Evolutionary conservation across 2,329 filamentous ascomycete genomes (phyloP).

Genomic region (Claviceps lovelessii): DNA sequence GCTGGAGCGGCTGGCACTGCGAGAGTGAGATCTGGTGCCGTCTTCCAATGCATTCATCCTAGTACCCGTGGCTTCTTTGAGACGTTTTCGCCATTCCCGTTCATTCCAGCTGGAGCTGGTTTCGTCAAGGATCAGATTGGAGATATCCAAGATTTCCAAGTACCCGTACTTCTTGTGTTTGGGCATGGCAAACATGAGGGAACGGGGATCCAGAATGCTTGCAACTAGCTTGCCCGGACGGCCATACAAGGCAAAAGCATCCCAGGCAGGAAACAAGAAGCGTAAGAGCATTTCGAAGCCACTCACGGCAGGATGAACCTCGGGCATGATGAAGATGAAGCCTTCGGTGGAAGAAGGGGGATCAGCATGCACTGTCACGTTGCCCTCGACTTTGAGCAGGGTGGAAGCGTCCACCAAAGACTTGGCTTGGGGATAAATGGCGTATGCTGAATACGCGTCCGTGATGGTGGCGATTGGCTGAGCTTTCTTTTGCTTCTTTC

Average conservation of each 20-base stretch:
- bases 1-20: slow-evolving; percentile 44
- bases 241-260: slow-evolving; percentile 83
- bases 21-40: slow-evolving; percentile 28
- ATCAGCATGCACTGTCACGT: slow-evolving; percentile 71
- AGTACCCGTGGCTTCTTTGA: slow-evolving; percentile 77
- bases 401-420: slow-evolving; percentile 89
- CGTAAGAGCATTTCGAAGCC: slow-evolving; percentile 93
- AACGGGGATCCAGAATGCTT: slow-evolving; percentile 71
- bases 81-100: slow-evolving; percentile 71
- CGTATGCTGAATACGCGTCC: slow-evolving; percentile 83
- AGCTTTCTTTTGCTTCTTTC: slow-evolving; percentile 82
- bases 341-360: slow-evolving; percentile 71
- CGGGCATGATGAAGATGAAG: slow-evolving; percentile 96
- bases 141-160: slow-evolving; percentile 75
- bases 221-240: slow-evolving; percentile 75
- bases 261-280: slow-evolving; percentile 86
- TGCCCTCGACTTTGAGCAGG: slow-evolving; percentile 82
- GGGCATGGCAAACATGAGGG: slow-evolving; percentile 97
- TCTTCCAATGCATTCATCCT: slow-evolving; percentile 55
- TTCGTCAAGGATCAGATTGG: slow-evolving; percentile 60
- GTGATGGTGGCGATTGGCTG: slow-evolving; percentile 82
- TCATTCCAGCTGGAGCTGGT: slow-evolving; percentile 70
- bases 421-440: slow-evolving; percentile 90
- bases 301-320: slow-evolving; percentile 76
- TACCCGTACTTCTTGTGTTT: slow-evolving; percentile 80